Base-by-base conservation (phyloP, 768 basidiomycete genomes). In the Leccinellum rugosiceps region DNA sequence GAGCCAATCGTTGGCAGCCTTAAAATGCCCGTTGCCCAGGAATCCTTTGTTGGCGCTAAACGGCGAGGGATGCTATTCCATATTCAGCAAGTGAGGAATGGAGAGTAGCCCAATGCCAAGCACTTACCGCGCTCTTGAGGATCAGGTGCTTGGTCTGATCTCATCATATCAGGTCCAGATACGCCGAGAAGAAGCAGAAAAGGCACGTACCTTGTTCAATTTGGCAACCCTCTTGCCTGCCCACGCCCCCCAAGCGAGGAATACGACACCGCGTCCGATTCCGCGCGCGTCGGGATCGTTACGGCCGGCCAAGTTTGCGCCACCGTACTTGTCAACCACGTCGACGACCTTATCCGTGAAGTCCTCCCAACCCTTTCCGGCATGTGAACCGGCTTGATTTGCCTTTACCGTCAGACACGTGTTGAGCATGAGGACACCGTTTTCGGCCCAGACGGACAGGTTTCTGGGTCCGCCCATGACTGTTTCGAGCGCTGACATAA, bases 171-270 rank as follows among this genome's bases (percentile, higher is more conserved):
- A 70, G 58, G 58, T 51, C 57, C 56, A 59, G 58, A 58, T 63
- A 52, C 53, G 58, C 57, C 52, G 48, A 56, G 58, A 38, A 46
- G 50, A 34, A 34, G 13, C 13, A 17, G 50, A 49, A 56, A 63
- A 61, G 35, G 31, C 48, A 52, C 77, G 61, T 44, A 90, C 92
- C 78, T 84, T 83, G 73, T 84, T 83, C 34, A 95, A 75, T 67
- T 86, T 87, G 54, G 83, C 81, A 55, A 92, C 88, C 65, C 92
- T 81, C 75, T 94, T 92, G 56, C 80, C 83, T 21, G 95, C 95
- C 79, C 86, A 88, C 8, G 83, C 79, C 9, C 95, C 94, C 94
- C 94, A 97, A 7, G 91, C 91, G 65, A 98, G 80, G 70, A 98
- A 94, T 49, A 87, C 87, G 25, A 88, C 82, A 46, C 94, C 91